Conservation (phyloP, 2,329 filamentous ascomycete species). For the Colletotrichum sp. region DNA sequence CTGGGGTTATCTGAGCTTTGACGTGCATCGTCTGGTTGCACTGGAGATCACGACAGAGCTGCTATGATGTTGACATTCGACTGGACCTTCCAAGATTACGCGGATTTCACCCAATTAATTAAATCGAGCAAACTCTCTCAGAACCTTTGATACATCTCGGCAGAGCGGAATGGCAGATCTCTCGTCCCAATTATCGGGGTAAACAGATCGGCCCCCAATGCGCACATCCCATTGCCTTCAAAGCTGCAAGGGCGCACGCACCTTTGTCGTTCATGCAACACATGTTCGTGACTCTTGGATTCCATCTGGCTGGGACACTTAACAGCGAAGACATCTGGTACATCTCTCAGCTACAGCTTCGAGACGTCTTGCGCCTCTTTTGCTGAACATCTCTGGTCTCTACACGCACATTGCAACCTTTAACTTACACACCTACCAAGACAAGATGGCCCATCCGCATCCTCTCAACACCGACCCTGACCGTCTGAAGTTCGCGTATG, state of each 20-base stretch:
- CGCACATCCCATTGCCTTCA: background rate
- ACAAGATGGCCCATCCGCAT: conserved; percentile 2
- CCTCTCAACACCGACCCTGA: conserved; percentile 12
- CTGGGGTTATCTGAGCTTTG: background rate
- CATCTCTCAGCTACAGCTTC: accelerated
- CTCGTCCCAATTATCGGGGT: background rate
- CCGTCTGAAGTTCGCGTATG: conserved; percentile 26
- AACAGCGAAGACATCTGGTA: accelerated
- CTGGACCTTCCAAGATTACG: background rate
- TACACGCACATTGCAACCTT: background rate
- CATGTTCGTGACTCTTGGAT: background rate
- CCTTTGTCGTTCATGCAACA: background rate
- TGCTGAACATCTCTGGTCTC: background rate
- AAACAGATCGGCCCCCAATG: background rate
- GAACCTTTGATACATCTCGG: background rate
- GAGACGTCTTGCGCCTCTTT: background rate
- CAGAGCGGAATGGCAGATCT: background rate
- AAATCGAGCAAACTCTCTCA: background rate
- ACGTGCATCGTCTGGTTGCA: background rate
- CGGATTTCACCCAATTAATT: background rate
- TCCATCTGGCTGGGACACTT: background rate
- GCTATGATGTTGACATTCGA: background rate
- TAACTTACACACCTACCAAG: background rate
- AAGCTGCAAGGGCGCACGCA: background rate
- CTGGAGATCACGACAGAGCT: background rate